A percentile compares a stretch with the other conserved stretches of the same genome.
Conservation (phyloP, 1,284 basidiomycete genomes). For the Leccinum solheimii region DNA sequence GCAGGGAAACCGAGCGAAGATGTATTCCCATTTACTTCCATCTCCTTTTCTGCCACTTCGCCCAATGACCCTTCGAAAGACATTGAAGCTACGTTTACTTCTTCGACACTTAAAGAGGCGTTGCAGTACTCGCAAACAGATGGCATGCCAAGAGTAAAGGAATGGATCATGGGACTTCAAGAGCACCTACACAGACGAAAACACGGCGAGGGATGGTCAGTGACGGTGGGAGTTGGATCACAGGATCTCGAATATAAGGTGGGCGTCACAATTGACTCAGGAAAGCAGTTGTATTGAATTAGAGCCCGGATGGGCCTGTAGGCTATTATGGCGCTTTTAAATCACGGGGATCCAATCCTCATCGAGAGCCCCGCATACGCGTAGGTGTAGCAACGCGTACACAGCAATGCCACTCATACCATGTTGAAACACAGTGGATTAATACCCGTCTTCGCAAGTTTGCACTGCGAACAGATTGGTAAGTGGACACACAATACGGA, state of each 20-base stretch:
- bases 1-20: constrained; percentile 7
- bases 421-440: constrained; percentile 45
- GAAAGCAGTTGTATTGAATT: not conserved
- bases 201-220: constrained; percentile 1
- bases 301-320: not conserved
- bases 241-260: constrained; percentile 3
- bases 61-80: constrained; percentile 2
- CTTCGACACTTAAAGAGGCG: not conserved
- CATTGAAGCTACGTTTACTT: not conserved
- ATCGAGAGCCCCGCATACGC: constrained; percentile 2
- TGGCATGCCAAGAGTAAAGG: not conserved
- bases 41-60: constrained; percentile 8
- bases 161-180: constrained; percentile 6
- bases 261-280: not conserved
- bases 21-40: constrained; percentile 5
- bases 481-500: constrained; percentile 17
- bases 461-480: constrained; percentile 64
- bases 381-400: not conserved
- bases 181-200: constrained; percentile 2
- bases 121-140: constrained; percentile 1
- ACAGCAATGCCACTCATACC: not conserved
- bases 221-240: constrained; percentile 3
- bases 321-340: constrained; percentile 2
- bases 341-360: not conserved
- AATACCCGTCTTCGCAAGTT: constrained; percentile 56